phyloP scores from a whole-genome alignment of 2,329 filamentous ascomycete species.

The Penicillium sp. region DNA sequence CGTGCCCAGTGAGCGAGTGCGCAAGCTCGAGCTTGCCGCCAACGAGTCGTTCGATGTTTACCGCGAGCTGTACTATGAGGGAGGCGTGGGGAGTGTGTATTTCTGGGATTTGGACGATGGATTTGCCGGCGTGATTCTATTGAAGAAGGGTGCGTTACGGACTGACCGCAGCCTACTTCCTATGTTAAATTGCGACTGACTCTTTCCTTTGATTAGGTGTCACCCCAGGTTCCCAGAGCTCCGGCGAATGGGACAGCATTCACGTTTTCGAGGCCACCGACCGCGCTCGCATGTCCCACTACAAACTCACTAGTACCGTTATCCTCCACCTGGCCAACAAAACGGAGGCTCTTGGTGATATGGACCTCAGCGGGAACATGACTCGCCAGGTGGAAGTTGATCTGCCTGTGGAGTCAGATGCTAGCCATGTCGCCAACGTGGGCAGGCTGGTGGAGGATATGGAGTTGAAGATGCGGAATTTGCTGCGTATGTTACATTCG shows the following conservation, averaged over 20 bases:
- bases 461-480: constrained; percentile 98
- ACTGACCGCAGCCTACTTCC: background rate
- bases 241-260: constrained; percentile 94
- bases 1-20: constrained; percentile 82
- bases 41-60: constrained; percentile 98
- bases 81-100: constrained; percentile 92
- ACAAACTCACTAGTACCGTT: constrained; percentile 96
- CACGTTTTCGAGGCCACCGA: constrained; percentile 98
- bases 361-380: constrained; percentile 97
- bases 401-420: constrained; percentile 82
- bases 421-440: constrained; percentile 92
- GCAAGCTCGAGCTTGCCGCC: constrained; percentile 88
- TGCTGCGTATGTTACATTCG: constrained; percentile 58
- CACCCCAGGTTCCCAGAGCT: constrained; percentile 63
- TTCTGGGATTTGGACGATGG: constrained; percentile 98
- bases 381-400: constrained; percentile 94
- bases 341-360: constrained; percentile 67
- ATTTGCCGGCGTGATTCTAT: constrained; percentile 88
- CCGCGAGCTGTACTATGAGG: constrained; percentile 87
- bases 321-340: constrained; percentile 80
- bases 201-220: constrained; percentile 50
- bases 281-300: constrained; percentile 85
- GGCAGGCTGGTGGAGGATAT: constrained; percentile 95
- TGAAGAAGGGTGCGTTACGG: constrained; percentile 78
- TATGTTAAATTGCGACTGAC: constrained; percentile 6